Percentiles rank a stretch among this genome's conserved stretches.
These are phyloP conservation scores for Solanum raphanifolium DNA, from an alignment of 257 asterid species.

Conservation along the genomic window DNA sequence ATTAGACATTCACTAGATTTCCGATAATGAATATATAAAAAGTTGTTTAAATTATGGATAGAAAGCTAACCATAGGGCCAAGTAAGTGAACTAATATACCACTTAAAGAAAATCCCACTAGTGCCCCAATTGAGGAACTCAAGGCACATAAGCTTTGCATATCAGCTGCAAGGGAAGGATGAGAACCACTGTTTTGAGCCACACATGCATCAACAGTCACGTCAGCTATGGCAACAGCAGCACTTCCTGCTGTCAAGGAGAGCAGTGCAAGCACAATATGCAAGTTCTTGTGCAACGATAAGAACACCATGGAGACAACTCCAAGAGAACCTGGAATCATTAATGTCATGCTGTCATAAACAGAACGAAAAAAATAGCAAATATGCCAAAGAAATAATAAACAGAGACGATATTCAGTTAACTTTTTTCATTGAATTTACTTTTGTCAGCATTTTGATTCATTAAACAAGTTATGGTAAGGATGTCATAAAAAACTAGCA, in stretches of 20 bases:
- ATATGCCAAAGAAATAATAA: not conserved
- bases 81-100: slow-evolving; percentile 81
- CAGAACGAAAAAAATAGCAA: not conserved
- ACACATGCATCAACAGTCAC: slow-evolving; percentile 97
- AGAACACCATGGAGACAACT: slow-evolving; percentile 61
- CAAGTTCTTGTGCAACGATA: slow-evolving; percentile 56
- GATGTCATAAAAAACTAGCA: not conserved
- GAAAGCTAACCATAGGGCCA: slow-evolving; percentile 67
- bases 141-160: slow-evolving; percentile 91
- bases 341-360: not conserved
- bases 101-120: slow-evolving; percentile 70
- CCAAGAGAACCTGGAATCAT: slow-evolving; percentile 60
- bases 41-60: not conserved
- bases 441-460: not conserved
- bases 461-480: not conserved
- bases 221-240: slow-evolving; percentile 95
- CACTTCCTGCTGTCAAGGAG: slow-evolving; percentile 77
- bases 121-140: slow-evolving; percentile 81
- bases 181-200: slow-evolving; percentile 72
- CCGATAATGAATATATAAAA: not conserved
- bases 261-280: slow-evolving; percentile 66
- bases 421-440: not conserved
- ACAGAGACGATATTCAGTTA: not conserved
- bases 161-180: slow-evolving; percentile 81
- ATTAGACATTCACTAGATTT: not conserved